phyloP scores from a whole-genome alignment of 257 asterid genomes.

The Salvia hispanica region DNA sequence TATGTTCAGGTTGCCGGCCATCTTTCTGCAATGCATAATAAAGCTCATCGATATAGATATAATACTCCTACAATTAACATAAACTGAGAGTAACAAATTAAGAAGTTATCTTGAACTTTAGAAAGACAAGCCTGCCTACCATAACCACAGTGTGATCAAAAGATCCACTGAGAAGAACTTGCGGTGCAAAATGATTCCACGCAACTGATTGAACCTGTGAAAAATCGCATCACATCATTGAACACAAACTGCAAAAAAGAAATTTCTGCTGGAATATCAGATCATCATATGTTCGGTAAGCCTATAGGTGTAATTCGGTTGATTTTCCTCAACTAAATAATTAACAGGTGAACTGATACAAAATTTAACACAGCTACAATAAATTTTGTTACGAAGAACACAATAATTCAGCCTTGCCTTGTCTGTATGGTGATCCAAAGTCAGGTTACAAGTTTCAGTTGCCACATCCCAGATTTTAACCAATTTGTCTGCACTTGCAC shows the following conservation, averaged over 20 bases:
- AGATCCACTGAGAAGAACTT: too few species aligned
- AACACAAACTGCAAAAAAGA: too few species aligned
- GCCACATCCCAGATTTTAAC: constrained; percentile 91
- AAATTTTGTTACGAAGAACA: constrained; percentile 18
- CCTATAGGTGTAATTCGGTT: too few species aligned
- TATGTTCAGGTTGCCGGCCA: constrained; percentile 45
- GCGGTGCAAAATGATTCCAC: too few species aligned
- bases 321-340: too few species aligned
- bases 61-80: neutral
- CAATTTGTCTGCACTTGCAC: constrained; percentile 89
- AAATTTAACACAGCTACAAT: neutral
- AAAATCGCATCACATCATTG: too few species aligned
- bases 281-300: too few species aligned
- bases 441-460: constrained; percentile 66
- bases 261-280: too few species aligned
- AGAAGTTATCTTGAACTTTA: neutral
- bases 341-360: too few species aligned
- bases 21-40: constrained; percentile 63
- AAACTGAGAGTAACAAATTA: constrained; percentile 13
- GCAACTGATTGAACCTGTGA: too few species aligned
- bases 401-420: constrained; percentile 48
- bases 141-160: constrained; percentile 77
- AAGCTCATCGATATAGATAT: neutral
- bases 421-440: constrained; percentile 84
- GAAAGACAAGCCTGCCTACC: too few species aligned